A percentile compares a stretch with the other conserved stretches of the same genome.
Conservation (phyloP, 2,329 filamentous ascomycete genomes). For the Penicillium sp. region DNA sequence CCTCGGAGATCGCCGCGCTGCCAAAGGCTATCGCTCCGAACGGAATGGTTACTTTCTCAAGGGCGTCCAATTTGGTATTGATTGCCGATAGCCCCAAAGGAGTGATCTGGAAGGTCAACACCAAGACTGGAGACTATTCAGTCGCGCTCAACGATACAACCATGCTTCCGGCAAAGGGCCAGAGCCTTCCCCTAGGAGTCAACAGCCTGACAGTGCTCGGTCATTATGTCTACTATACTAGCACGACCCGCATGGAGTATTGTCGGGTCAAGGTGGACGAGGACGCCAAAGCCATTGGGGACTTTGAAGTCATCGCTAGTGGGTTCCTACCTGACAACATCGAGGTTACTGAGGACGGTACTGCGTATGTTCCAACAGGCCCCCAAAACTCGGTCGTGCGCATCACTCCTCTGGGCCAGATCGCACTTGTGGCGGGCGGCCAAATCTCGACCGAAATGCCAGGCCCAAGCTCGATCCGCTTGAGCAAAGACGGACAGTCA, state of each 20-base stretch:
- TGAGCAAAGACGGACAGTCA: constrained; percentile 16
- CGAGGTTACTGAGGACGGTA: constrained; percentile 21
- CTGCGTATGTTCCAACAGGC: constrained; percentile 23
- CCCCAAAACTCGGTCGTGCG: constrained; percentile 26
- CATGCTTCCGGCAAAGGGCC: constrained; percentile 20
- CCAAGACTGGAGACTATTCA: constrained; percentile 17
- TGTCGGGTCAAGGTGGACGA: constrained; percentile 21
- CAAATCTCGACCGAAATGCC: constrained; percentile 23
- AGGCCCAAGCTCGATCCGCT: constrained; percentile 18
- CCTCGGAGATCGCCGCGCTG: constrained; percentile 17
- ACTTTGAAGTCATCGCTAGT: constrained; percentile 24
- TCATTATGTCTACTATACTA: constrained; percentile 25
- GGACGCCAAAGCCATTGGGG: constrained; percentile 15
- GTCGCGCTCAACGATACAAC: constrained; percentile 22
- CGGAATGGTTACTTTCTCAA: constrained; percentile 21
- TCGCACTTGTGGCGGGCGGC: constrained; percentile 22
- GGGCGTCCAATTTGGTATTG: constrained; percentile 17
- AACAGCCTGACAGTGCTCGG: constrained; percentile 18
- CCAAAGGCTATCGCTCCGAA: constrained; percentile 20
- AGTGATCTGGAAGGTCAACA: constrained; percentile 21
- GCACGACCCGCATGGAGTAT: constrained; percentile 23
- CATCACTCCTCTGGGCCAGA: constrained; percentile 21
- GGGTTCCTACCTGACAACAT: constrained; percentile 24
- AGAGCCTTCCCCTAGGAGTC: constrained; percentile 21
- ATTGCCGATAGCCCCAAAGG: constrained; percentile 24